Percentiles rank a stretch among this genome's conserved stretches.
phyloP scores from a whole-genome alignment of 2,329 filamentous ascomycete genomes.

The Cladosporium halotolerans region DNA sequence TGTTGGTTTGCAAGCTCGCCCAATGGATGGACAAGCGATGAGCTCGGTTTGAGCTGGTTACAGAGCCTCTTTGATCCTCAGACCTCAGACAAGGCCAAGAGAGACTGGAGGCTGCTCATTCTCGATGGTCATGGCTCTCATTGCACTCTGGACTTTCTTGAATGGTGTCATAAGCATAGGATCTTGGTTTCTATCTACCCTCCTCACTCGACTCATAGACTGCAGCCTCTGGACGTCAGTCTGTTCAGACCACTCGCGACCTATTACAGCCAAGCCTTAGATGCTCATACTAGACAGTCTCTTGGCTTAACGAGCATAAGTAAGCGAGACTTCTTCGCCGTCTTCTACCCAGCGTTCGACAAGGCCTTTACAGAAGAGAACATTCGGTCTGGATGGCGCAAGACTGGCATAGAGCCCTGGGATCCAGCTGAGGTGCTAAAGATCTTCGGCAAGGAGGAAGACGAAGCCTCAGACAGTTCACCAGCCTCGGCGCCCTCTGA shows the following conservation, averaged over 20 bases:
- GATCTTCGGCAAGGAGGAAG: background rate
- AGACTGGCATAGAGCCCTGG: conserved; percentile 14
- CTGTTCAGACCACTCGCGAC: conserved; percentile 15
- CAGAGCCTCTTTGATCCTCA: background rate
- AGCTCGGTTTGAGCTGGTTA: background rate
- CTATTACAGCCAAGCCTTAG: conserved; percentile 14
- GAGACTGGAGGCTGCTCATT: background rate
- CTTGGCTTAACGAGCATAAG: conserved; percentile 10
- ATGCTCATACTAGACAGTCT: conserved; percentile 1
- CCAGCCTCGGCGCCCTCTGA: background rate
- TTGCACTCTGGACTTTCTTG: too few species aligned
- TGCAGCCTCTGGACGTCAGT: conserved; percentile 19
- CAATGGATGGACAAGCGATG: background rate
- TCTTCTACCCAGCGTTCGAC: conserved; percentile 14
- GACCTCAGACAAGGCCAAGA: background rate
- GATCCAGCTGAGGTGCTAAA: conserved; percentile 4
- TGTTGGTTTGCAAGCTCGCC: background rate
- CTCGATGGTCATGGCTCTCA: background rate
- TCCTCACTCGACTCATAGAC: too few species aligned
- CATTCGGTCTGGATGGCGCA: conserved; percentile 12
- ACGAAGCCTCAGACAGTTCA: background rate
- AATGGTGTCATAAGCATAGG: too few species aligned
- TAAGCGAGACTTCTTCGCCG: conserved; percentile 14
- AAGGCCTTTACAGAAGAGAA: conserved; percentile 14
- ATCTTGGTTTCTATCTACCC: too few species aligned